phyloP scores from a whole-genome alignment of 2,329 filamentous ascomycete species.

The Lasiodiplodia gonubiensis region DNA sequence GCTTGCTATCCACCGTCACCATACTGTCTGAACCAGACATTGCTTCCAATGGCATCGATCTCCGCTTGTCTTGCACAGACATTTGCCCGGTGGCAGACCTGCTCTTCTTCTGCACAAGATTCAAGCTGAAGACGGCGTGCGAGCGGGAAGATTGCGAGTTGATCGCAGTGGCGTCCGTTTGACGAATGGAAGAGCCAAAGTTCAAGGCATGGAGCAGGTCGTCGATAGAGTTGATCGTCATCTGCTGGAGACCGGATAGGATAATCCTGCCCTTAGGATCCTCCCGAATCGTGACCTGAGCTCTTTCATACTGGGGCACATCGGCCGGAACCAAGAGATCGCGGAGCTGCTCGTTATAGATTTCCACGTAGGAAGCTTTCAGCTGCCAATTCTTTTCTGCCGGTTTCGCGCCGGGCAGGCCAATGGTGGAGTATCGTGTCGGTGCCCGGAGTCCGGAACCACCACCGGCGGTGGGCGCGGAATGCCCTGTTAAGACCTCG shows the following conservation, averaged over 20 bases:
- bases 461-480: constrained; percentile 58
- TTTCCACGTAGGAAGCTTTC: constrained; percentile 91
- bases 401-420: constrained; percentile 51
- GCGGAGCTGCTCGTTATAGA: constrained; percentile 95
- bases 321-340: constrained; percentile 85
- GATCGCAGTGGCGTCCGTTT: constrained; percentile 95
- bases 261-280: constrained; percentile 94
- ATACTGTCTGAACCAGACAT: constrained; percentile 69
- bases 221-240: constrained; percentile 88
- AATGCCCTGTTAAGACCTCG: constrained; percentile 75
- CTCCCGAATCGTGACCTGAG: constrained; percentile 87
- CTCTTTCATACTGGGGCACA: constrained; percentile 71
- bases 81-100: constrained; percentile 50
- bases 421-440: constrained; percentile 72
- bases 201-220: constrained; percentile 88
- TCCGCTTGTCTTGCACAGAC: constrained; percentile 75
- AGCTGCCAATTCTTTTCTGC: constrained; percentile 84
- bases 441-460: constrained; percentile 82
- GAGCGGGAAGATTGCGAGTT: constrained; percentile 98
- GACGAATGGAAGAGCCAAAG: constrained; percentile 90
- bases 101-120: constrained; percentile 83
- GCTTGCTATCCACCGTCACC: constrained; percentile 94
- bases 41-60: constrained; percentile 83
- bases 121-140: constrained; percentile 95
- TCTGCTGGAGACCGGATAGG: constrained; percentile 84